Base-by-base conservation (phyloP, 73 alveolate genomes). In the Breviolum minutum region DNA sequence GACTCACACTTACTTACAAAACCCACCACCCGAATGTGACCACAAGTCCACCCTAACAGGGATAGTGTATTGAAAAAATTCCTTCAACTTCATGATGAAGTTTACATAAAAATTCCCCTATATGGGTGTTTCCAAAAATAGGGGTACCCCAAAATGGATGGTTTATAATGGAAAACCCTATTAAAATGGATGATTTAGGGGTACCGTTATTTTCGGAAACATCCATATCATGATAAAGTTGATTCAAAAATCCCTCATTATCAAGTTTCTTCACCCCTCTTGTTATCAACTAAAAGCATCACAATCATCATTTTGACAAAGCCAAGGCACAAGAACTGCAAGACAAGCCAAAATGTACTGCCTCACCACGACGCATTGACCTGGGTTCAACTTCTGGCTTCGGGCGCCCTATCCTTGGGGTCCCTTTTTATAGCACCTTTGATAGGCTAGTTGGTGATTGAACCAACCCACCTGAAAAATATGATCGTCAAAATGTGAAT, bases 361-460 rank as follows among this genome's bases (percentile, higher is more conserved):
- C 91, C 81, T 92, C 98, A 1, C 98, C 98, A 7, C 98, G 79
- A 7, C 98, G 89, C 98, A 92, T 92, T 20, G 98, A 92, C 79
- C 98, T 92, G 96, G 63, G 71, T 0, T 40, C 70, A 20, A 40
- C 61, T 68, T 1, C 77, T 68, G n/a, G n/a, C 8, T 3, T 3
- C 54, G 3, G 54, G 54, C 54, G 54, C 54, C 54, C 54, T 68
- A 2, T 22, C 24, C 77, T 22, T 68, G 77, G 17, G 17, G n/a
- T n/a, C n/a, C n/a, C n/a, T n/a, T n/a, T n/a, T n/a, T n/a, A n/a
- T n/a, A n/a, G n/a, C n/a, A n/a, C n/a, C n/a, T n/a, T n/a, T n/a
- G n/a, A n/a, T n/a, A n/a, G n/a, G n/a, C n/a, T n/a, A n/a, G n/a
- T n/a, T n/a, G n/a, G n/a, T n/a, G n/a, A n/a, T n/a, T n/a, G n/a